Percentiles rank a stretch among this genome's conserved stretches.
Evolutionary conservation across 2,329 filamentous ascomycete genomes (phyloP).

Genomic region (Sporothrix curviconia): DNA sequence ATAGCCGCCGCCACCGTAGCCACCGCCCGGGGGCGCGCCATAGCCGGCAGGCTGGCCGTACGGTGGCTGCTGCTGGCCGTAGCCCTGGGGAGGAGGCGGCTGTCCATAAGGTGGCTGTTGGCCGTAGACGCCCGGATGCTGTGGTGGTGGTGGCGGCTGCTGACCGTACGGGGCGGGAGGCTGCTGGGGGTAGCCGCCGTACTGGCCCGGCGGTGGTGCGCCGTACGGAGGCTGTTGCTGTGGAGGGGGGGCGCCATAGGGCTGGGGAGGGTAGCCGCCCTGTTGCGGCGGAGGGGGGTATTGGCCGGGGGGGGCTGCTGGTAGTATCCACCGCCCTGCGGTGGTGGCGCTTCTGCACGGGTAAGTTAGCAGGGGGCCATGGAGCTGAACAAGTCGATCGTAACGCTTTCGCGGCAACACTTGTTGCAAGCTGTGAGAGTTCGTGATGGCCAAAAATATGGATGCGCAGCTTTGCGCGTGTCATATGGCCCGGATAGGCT

Average conservation of each 20-base stretch:
- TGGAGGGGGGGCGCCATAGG: conserved; percentile 23
- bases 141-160: conserved; percentile 15
- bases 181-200: conserved; percentile 25
- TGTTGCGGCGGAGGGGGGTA: conserved; percentile 24
- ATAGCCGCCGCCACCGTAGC: conserved; percentile 26
- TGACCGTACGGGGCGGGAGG: conserved; percentile 20
- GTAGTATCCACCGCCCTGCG: conserved; percentile 16
- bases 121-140: conserved; percentile 26
- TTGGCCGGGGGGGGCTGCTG: conserved; percentile 16
- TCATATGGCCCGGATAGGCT: background rate
- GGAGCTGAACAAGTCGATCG: no score
- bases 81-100: conserved; percentile 23
- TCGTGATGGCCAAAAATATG: background rate
- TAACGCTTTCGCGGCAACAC: no score
- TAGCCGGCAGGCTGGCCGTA: conserved; percentile 29
- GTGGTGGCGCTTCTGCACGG: conserved; percentile 16
- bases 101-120: conserved; percentile 22
- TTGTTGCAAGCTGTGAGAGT: no score
- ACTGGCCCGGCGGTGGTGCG: conserved; percentile 20
- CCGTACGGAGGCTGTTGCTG: conserved; percentile 26
- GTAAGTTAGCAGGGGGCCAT: background rate
- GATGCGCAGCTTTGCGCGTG: background rate
- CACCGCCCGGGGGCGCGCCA: conserved; percentile 25
- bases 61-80: conserved; percentile 23
- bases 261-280: conserved; percentile 19